phyloP scores from a whole-genome alignment of 345 rosid genomes.

The Durio zibethinus region DNA sequence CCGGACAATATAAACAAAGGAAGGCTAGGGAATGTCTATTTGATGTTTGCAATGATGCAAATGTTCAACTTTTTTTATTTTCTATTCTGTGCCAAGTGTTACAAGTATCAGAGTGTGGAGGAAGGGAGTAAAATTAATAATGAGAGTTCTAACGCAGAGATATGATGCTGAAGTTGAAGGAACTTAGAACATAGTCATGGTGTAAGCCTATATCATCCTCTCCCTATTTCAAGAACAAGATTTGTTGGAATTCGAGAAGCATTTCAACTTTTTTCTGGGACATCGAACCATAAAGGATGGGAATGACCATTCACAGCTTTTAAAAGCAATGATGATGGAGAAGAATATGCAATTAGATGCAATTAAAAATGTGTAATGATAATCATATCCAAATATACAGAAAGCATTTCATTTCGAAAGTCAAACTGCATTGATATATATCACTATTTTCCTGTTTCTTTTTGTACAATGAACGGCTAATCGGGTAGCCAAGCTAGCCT shows the following conservation, averaged over 20 bases:
- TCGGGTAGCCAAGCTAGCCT: no score
- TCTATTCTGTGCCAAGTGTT: constrained; percentile 34
- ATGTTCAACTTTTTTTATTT: constrained; percentile 45
- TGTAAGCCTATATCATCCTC: no score
- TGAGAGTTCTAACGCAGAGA: neutral
- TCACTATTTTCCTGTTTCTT: neutral
- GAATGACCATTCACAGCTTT: neutral
- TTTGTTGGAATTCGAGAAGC: neutral
- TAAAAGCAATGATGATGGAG: neutral
- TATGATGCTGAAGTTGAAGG: neutral
- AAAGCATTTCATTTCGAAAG: neutral
- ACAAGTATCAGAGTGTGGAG: constrained; percentile 24
- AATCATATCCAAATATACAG: neutral
- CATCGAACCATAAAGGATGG: neutral
- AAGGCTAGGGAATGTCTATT: constrained; percentile 42
- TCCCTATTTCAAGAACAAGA: no score
- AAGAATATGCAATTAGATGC: neutral
- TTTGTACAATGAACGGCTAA: no score
- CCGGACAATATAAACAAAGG: constrained; percentile 49
- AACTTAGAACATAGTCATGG: no score
- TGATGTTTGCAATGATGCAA: constrained; percentile 35
- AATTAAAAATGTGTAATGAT: neutral
- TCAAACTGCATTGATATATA: neutral
- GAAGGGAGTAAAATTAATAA: neutral
- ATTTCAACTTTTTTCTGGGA: neutral